Conservation (phyloP, 106 monocot species). For the Dendrobium catenatum region DNA sequence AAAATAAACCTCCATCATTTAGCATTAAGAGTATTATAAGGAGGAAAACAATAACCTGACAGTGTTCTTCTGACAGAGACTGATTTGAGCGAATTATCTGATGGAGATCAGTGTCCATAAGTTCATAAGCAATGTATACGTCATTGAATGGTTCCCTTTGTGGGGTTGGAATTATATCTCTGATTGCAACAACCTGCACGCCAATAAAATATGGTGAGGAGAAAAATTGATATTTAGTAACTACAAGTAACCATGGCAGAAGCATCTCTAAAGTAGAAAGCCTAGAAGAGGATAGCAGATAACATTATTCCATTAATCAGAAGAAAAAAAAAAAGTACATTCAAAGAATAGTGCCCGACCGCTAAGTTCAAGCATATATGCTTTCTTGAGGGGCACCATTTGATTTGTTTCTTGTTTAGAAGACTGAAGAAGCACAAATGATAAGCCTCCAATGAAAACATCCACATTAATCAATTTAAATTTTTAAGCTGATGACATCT, state of each 20-base stretch:
- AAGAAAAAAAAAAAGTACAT: background rate
- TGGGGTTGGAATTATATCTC: slow-evolving; percentile 28
- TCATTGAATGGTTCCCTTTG: slow-evolving; percentile 23
- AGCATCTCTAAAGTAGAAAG: background rate
- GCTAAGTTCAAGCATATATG: background rate
- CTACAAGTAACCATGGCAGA: background rate
- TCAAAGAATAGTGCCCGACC: background rate
- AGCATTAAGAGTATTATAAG: background rate
- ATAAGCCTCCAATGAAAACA: background rate
- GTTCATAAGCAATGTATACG: slow-evolving; percentile 25
- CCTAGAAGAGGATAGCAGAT: background rate
- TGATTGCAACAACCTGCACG: slow-evolving; percentile 24
- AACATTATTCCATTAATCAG: background rate
- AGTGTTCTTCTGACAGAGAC: slow-evolving; percentile 22
- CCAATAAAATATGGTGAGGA: background rate
- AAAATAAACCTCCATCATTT: background rate
- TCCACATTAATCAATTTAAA: background rate
- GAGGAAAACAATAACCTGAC: slow-evolving; percentile 20
- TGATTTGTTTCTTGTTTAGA: background rate
- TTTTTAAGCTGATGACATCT: background rate
- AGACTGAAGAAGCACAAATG: background rate
- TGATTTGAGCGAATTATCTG: slow-evolving; percentile 32
- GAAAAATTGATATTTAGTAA: background rate
- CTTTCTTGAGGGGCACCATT: background rate
- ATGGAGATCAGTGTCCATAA: slow-evolving; percentile 35